Base-by-base conservation (phyloP, 345 rosid species). In the Aethionema arabicum region DNA sequence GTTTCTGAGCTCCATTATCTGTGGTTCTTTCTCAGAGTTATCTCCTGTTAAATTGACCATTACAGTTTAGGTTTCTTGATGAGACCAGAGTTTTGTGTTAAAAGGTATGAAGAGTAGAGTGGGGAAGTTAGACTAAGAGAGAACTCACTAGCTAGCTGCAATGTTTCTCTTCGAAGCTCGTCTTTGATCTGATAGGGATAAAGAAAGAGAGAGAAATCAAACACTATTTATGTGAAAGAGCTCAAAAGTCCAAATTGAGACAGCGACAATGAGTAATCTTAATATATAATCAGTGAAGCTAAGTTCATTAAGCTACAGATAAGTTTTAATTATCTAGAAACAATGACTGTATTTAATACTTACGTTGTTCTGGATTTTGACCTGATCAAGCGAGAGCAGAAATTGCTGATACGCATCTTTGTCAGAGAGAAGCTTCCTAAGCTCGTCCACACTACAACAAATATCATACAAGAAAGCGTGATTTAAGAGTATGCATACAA, bases 1-100 rank as follows among this genome's bases (percentile, higher is more conserved):
- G 73, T 85, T 88, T 63, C 81, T 76, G 56, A 92, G 90, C 75
- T 90, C 98, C 77, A 77, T 69, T 38, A 89, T 86, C 30, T 74
- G 96, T 11, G 90, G 96, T 63, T 84, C 98, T 77, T 88, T 89
- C 59, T 89, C 97, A 75, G 87, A 68, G 72, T 87, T 93, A 43
- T 68, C 79, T 70, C 79, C 97, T 93, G 77, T 65, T 59, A 64
- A 46, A 70, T 54, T 11, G 12, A 57, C 54, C 31, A 71, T 31
- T 12, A 33, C 11, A 56, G 9, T 7, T 50, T 9, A 14, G 47
- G 11, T 11, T 48, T 8, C 47, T 32, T 0, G 11, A 41, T 70
- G 27, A 49, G 27, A 53, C 56, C 1, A 3, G 5, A 44, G 36
- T 11, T 10, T 30, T 35, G 37, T 0, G 3, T 36, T 5, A 16